Evolutionary conservation across 2,329 filamentous ascomycete genomes (phyloP), one percentile per base, ranked within the genome.

Genomic region (Huntiella moniliformis): DNA sequence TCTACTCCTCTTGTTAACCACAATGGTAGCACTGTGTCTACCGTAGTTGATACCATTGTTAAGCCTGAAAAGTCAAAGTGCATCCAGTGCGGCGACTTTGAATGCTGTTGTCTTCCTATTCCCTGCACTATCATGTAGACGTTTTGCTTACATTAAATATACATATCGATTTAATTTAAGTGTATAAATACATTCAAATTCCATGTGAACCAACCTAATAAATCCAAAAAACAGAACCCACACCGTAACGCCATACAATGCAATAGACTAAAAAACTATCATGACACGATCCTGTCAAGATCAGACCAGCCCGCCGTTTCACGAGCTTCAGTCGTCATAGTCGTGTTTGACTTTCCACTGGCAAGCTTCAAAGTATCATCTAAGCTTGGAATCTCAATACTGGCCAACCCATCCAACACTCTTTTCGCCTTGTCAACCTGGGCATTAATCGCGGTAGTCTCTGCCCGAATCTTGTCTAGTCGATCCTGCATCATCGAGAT

Each of bases 401-500:
- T 70, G 1, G 67, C 73, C 43, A 94, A 65, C 0, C 77, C 79
- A 48, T 76, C 74, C 50, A 95, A 68, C 47, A 88, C 68, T 35
- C 74, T 70, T 55, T 78, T 74, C 51, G 91, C 82, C 61, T 80
- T 81, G 53, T 79, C 76, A 44, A 76, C 77, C 56, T 77, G 77
- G 49, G 71, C 71, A 48, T 70, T 68, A 39, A 86, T 74, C 3
- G 71, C 73, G 32, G 74, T 68, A 1, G 86, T 85, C 61, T 95
- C 86, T 46, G 71, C 73, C 53, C 71, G 74, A 46, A 79, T 79
- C 53, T 67, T 70, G 53, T 83, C 77, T 28, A 94, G 63, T 56
- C 88, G 81, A 53, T 82, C 79, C 61, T 94, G 82, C 81, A 95
- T 86, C 66, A 88, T 73, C 53, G 79, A 63, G 31, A 94, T 93